phyloP scores from a whole-genome alignment of 192 early-diverging fungal genomes.

The Ambispora gerdemannii region DNA sequence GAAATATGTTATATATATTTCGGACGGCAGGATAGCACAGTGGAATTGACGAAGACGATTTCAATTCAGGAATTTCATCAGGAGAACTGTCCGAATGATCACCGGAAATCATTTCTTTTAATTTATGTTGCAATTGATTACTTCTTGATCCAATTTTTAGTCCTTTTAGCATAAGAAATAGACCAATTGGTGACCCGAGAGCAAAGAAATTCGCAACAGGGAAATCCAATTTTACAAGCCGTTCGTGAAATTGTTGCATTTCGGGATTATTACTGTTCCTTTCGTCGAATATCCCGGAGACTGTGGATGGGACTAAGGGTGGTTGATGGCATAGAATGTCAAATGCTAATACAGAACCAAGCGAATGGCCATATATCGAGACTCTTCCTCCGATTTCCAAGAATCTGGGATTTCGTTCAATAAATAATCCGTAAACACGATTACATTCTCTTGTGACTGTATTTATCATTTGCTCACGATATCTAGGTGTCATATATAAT shows the following conservation, averaged over 20 bases:
- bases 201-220: conserved; percentile 74
- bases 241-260: conserved; percentile 21
- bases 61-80: not conserved
- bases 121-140: not conserved
- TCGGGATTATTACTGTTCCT: conserved; percentile 28
- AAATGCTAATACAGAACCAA: conserved; percentile 74
- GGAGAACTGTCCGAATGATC: not conserved
- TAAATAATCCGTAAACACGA: conserved; percentile 68
- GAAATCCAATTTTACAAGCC: conserved; percentile 55
- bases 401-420: conserved; percentile 72
- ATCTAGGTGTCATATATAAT: conserved; percentile 82
- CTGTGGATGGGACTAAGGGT: conserved; percentile 36
- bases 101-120: not conserved
- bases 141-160: conserved; percentile 57
- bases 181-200: conserved; percentile 78
- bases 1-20: conserved; percentile 81
- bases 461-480: conserved; percentile 76
- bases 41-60: conserved; percentile 30
- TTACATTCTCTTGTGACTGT: conserved; percentile 76
- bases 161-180: conserved; percentile 75
- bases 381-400: conserved; percentile 61
- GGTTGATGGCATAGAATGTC: conserved; percentile 76
- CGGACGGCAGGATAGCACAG: conserved; percentile 62
- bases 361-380: conserved; percentile 74
- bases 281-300: conserved; percentile 34